phyloP scores from a whole-genome alignment of 768 basidiomycete species.

The Suillus decipiens region DNA sequence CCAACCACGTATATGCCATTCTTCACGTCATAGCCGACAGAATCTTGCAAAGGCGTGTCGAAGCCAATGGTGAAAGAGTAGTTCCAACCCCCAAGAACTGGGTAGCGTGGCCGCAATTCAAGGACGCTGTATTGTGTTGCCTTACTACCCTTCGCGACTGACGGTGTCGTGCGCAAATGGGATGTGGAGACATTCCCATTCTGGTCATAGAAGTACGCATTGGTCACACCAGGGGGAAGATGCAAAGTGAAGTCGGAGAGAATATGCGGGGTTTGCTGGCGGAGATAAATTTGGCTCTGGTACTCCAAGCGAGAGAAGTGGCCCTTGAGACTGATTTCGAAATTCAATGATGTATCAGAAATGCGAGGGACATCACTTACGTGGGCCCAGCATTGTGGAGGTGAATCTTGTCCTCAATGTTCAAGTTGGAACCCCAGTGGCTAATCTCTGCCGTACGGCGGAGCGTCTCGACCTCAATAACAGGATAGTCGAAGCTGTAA shows the following conservation, averaged over 20 bases:
- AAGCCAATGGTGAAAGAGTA: slow-evolving; percentile 94
- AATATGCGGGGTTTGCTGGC: slow-evolving; percentile 65
- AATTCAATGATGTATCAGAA: slow-evolving; percentile 11
- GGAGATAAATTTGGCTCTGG: slow-evolving; percentile 74
- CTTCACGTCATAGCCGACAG: slow-evolving; percentile 60
- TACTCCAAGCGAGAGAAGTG: slow-evolving; percentile 92
- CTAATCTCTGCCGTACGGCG: slow-evolving; percentile 86
- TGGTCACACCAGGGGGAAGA: slow-evolving; percentile 80
- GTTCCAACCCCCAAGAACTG: slow-evolving; percentile 96
- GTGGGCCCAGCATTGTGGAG: slow-evolving; percentile 88
- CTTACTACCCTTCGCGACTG: slow-evolving; percentile 57
- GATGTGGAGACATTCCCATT: slow-evolving; percentile 98
- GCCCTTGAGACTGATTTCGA: slow-evolving; percentile 74
- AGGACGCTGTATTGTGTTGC: slow-evolving; percentile 63
- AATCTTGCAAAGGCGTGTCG: slow-evolving; percentile 83
- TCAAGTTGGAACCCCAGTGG: slow-evolving; percentile 95
- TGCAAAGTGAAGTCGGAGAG: slow-evolving; percentile 73
- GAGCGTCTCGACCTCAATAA: slow-evolving; percentile 73
- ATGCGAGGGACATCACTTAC: slow-evolving; percentile 49
- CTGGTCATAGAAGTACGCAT: slow-evolving; percentile 87
- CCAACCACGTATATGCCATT: slow-evolving; percentile 71
- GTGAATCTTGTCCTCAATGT: slow-evolving; percentile 85
- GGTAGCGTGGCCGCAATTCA: slow-evolving; percentile 88
- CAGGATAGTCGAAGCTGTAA: slow-evolving; percentile 80
- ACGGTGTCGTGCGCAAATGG: slow-evolving; percentile 68